phyloP scores from a whole-genome alignment of 2,329 filamentous ascomycete genomes.

The Aureobasidium namibiae region DNA sequence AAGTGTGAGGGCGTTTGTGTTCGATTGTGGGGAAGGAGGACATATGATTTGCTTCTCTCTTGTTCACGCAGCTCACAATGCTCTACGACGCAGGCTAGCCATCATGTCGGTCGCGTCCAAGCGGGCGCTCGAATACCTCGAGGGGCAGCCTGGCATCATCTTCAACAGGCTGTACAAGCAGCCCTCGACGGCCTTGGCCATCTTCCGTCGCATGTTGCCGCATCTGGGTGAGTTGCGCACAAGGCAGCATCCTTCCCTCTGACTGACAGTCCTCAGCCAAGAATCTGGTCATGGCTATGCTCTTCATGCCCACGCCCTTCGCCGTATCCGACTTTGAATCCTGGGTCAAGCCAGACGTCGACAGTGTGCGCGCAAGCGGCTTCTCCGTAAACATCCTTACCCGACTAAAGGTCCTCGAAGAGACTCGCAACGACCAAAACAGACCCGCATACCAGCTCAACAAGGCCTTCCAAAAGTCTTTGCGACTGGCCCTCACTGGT shows the following conservation, averaged over 20 bases:
- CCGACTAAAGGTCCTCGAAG: slow-evolving; percentile 74
- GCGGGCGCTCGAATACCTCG: slow-evolving; percentile 78
- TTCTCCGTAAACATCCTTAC: slow-evolving; percentile 74
- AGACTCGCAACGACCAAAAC: slow-evolving; percentile 45
- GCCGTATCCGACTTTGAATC: slow-evolving; percentile 71
- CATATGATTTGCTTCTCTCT: neutral
- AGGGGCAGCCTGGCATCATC: slow-evolving; percentile 80
- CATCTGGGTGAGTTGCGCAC: slow-evolving; percentile 59
- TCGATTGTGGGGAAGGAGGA: neutral
- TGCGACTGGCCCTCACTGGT: slow-evolving; percentile 81
- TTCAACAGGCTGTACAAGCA: slow-evolving; percentile 91
- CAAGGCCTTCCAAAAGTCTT: slow-evolving; percentile 71
- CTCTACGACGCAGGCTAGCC: slow-evolving; percentile 2
- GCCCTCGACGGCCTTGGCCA: slow-evolving; percentile 87
- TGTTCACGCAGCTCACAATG: slow-evolving; percentile 3
- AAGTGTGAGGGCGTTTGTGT: neutral
- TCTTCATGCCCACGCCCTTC: slow-evolving; percentile 81
- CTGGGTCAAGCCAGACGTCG: slow-evolving; percentile 64
- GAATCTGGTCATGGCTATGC: slow-evolving; percentile 87
- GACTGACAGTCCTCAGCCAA: slow-evolving; percentile 55
- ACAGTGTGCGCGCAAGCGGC: slow-evolving; percentile 55
- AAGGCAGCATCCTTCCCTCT: neutral
- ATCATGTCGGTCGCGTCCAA: slow-evolving; percentile 48
- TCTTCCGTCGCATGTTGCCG: slow-evolving; percentile 95
- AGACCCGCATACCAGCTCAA: slow-evolving; percentile 68